phyloP scores from a whole-genome alignment of 2,329 filamentous ascomycete genomes.

The Lachnellula hyalina region DNA sequence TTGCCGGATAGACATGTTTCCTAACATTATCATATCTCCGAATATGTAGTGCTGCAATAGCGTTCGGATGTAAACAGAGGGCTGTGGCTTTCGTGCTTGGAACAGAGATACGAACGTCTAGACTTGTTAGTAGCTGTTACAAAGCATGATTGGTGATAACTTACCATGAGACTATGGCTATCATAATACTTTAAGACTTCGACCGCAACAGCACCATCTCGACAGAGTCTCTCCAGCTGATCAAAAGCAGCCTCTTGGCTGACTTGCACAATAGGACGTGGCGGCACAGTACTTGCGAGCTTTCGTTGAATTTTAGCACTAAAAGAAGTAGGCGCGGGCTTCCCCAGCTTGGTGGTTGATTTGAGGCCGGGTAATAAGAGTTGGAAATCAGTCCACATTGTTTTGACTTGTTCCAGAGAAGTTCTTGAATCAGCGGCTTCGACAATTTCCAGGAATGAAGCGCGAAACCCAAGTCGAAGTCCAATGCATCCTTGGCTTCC shows the following conservation, averaged over 20 bases:
- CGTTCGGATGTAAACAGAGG: slow-evolving; percentile 76
- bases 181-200: slow-evolving; percentile 63
- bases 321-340: slow-evolving; percentile 70
- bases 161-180: slow-evolving; percentile 64
- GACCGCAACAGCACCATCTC: slow-evolving; percentile 65
- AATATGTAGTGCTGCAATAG: slow-evolving; percentile 73
- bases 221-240: slow-evolving; percentile 65
- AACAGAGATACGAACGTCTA: slow-evolving; percentile 71
- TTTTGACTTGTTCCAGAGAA: slow-evolving; percentile 31
- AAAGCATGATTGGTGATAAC: slow-evolving; percentile 22
- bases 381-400: slow-evolving; percentile 37
- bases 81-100: slow-evolving; percentile 73
- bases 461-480: slow-evolving; percentile 62
- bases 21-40: slow-evolving; percentile 63
- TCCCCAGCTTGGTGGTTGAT: slow-evolving; percentile 56
- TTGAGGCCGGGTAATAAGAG: slow-evolving; percentile 49
- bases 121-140: slow-evolving; percentile 1
- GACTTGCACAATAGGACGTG: slow-evolving; percentile 78
- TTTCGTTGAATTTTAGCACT: slow-evolving; percentile 87
- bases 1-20: slow-evolving; percentile 62
- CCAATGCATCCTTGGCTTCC: slow-evolving; percentile 49
- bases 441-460: slow-evolving; percentile 52
- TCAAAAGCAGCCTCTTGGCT: slow-evolving; percentile 65
- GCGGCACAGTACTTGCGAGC: slow-evolving; percentile 88
- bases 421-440: slow-evolving; percentile 47